Percentiles rank a stretch among this genome's conserved stretches.
phyloP scores from a whole-genome alignment of 2,329 filamentous ascomycete species.

The Stemphylium beticola region DNA sequence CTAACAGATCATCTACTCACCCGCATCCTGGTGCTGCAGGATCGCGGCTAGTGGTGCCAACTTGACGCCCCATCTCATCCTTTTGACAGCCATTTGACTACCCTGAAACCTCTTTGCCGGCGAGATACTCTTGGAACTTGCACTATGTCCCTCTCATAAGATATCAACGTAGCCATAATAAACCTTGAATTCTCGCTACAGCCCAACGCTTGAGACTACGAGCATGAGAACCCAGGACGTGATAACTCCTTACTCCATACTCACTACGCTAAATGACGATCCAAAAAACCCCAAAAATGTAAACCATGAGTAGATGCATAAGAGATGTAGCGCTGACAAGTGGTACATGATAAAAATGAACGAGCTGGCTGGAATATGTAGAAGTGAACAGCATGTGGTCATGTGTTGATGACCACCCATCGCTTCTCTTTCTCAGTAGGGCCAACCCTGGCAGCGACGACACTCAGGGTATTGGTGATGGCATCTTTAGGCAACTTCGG shows the following conservation, averaged over 20 bases:
- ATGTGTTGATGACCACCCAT: slow-evolving; percentile 56
- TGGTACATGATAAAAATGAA: neutral
- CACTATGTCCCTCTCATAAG: neutral
- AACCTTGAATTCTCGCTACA: neutral
- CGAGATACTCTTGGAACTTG: neutral
- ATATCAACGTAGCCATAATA: neutral
- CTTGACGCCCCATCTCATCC: neutral
- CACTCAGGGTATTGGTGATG: slow-evolving; percentile 73
- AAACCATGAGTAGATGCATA: neutral
- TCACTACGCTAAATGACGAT: slow-evolving; percentile 3
- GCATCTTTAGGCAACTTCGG: slow-evolving; percentile 72
- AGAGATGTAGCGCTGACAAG: neutral
- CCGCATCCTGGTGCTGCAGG: neutral
- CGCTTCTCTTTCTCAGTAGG: slow-evolving; percentile 68
- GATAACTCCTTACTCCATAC: slow-evolving; percentile 1
- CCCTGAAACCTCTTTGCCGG: neutral
- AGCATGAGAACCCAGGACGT: neutral
- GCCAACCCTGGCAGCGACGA: slow-evolving; percentile 68
- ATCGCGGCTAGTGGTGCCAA: neutral
- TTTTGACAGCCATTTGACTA: neutral
- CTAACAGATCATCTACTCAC: neutral
- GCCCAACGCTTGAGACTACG: neutral
- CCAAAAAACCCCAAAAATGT: neutral
- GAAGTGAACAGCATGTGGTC: neutral
- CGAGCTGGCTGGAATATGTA: neutral